Conservation (phyloP, 2,329 filamentous ascomycete genomes). For the Rhynchosporium agropyri region DNA sequence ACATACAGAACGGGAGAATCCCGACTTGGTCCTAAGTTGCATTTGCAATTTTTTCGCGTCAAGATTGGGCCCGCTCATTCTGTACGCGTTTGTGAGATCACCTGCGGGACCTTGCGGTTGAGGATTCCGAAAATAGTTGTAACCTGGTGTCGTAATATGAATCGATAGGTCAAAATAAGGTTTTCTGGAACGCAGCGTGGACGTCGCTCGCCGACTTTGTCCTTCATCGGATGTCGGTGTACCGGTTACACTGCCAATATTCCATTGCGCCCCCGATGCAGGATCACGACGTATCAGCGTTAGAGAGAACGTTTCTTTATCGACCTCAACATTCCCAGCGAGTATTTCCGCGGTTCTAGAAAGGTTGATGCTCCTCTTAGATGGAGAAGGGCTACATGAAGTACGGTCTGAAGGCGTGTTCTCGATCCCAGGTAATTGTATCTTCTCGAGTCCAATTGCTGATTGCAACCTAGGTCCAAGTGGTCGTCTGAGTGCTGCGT, state of each 20-base stretch:
- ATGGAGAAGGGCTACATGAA: slow-evolving; percentile 3
- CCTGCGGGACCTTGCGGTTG: slow-evolving; percentile 18
- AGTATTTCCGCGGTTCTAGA: slow-evolving; percentile 1
- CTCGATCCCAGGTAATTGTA: slow-evolving; percentile 29
- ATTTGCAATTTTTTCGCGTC: slow-evolving; percentile 13
- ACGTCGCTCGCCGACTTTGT: slow-evolving; percentile 35
- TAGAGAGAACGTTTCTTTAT: slow-evolving; percentile 35
- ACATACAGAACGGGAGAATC: slow-evolving; percentile 57
- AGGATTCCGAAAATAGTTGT: slow-evolving; percentile 37
- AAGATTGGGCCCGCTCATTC: slow-evolving; percentile 1
- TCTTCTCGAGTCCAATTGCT: slow-evolving; percentile 25
- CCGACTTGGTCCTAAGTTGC: slow-evolving; percentile 18
- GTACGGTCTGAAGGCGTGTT: slow-evolving; percentile 18
- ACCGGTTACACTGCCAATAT: slow-evolving; percentile 65
- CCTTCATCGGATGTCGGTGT: slow-evolving; percentile 25
- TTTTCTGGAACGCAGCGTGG: slow-evolving; percentile 44
- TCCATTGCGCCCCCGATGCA: slow-evolving; percentile 71
- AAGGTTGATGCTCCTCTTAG: slow-evolving; percentile 20
- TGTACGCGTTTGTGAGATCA: slow-evolving; percentile 12
- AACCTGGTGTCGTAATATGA: slow-evolving; percentile 41
- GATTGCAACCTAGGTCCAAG: slow-evolving; percentile 31
- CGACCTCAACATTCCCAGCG: background rate
- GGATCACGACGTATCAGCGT: slow-evolving; percentile 75
- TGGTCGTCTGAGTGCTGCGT: slow-evolving; percentile 17
- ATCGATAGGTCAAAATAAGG: slow-evolving; percentile 42